Conservation (phyloP, 2,329 filamentous ascomycete species). For the Exophiala oligosperma region DNA sequence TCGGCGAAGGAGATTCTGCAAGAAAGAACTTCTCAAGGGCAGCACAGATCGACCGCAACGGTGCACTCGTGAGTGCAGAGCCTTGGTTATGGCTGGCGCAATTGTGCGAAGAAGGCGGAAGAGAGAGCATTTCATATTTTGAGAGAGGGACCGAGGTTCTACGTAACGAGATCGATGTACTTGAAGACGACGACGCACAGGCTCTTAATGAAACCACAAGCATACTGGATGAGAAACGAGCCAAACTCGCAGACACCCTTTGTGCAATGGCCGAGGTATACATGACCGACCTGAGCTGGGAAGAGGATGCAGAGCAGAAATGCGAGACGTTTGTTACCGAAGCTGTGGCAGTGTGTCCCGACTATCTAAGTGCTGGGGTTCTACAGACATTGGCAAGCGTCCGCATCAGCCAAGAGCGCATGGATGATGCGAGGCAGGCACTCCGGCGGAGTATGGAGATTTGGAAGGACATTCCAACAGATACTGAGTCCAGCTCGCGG, state of each 20-base stretch:
- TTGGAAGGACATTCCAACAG: constrained; percentile 77
- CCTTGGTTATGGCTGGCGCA: constrained; percentile 81
- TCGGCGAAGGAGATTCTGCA: constrained; percentile 77
- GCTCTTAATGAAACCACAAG: constrained; percentile 28
- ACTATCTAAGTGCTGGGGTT: constrained; percentile 69
- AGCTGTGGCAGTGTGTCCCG: constrained; percentile 79
- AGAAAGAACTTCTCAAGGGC: constrained; percentile 71
- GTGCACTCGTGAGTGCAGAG: constrained; percentile 65
- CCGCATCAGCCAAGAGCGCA: constrained; percentile 79
- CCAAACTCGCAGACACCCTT: constrained; percentile 83
- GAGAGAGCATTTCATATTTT: constrained; percentile 62
- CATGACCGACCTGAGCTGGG: constrained; percentile 95
- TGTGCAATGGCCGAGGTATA: constrained; percentile 96
- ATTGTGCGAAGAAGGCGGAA: constrained; percentile 66
- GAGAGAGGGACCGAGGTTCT: constrained; percentile 68
- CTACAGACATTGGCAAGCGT: constrained; percentile 94
- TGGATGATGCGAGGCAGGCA: constrained; percentile 77
- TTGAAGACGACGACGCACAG: constrained; percentile 33
- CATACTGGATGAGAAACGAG: constrained; percentile 57
- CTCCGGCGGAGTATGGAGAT: constrained; percentile 75
- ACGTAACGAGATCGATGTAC: constrained; percentile 49
- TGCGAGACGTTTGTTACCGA: constrained; percentile 91
- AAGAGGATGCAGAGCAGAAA: constrained; percentile 81
- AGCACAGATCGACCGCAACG: constrained; percentile 73
- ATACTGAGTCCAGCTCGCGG: constrained; percentile 62